phyloP scores from a whole-genome alignment of 225 moss, liverwort and hornwort species.

The Antitrichia curtipendula region DNA sequence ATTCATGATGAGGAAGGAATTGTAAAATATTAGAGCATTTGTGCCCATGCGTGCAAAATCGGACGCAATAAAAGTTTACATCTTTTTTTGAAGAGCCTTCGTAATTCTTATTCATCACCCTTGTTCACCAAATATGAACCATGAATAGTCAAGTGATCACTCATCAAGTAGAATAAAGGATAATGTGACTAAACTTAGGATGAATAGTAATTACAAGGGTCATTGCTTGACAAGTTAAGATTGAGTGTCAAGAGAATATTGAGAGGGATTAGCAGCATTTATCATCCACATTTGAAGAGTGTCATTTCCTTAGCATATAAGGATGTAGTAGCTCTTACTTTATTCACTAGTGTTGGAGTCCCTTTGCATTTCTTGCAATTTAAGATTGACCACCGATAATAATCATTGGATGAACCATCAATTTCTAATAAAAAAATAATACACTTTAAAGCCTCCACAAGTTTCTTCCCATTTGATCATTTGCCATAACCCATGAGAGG shows the following conservation, averaged over 20 bases:
- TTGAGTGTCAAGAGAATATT: not conserved
- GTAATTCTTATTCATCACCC: not conserved
- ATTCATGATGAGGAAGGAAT: not conserved
- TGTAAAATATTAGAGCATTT: not conserved
- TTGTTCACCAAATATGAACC: not conserved
- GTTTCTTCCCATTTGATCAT: not conserved
- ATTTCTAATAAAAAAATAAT: not conserved
- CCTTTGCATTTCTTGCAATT: not conserved
- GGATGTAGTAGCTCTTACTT: no score
- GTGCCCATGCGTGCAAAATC: not conserved
- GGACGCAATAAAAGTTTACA: fast-evolving
- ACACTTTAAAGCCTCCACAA: fast-evolving
- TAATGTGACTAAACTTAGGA: not conserved
- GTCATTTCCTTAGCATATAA: fast-evolving
- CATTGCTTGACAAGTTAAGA: not conserved
- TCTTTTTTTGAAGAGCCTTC: no score
- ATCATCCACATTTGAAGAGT: no score
- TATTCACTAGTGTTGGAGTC: not conserved
- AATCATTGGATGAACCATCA: not conserved
- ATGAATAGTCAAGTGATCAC: not conserved
- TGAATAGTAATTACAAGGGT: not conserved
- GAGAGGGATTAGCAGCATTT: fast-evolving
- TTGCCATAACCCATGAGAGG: fast-evolving
- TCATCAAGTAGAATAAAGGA: not conserved
- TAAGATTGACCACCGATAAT: not conserved